Evolutionary conservation across 345 rosid genomes (phyloP).

Genomic region (Rhodomyrtus tomentosa): DNA sequence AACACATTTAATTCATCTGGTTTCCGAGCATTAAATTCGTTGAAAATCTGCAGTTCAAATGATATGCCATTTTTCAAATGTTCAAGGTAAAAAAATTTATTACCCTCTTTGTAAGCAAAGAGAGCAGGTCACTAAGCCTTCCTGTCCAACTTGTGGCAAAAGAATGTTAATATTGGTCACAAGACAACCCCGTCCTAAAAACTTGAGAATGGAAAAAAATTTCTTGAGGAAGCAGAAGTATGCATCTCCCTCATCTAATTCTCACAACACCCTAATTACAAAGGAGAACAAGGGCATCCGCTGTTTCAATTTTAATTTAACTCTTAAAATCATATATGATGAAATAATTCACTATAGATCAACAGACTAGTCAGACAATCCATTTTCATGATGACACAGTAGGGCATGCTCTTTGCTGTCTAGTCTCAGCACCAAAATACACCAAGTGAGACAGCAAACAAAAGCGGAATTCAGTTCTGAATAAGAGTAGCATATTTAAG

Average conservation of each 20-base stretch:
- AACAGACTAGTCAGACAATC: neutral
- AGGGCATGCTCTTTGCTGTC: neutral
- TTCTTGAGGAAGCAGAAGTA: neutral
- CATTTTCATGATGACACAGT: neutral
- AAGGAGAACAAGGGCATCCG: neutral
- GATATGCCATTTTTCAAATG: neutral
- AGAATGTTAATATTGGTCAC: neutral
- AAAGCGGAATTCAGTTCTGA: neutral
- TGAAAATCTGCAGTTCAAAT: conserved; percentile 57
- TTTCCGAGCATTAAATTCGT: conserved; percentile 96
- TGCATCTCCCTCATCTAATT: neutral
- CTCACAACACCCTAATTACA: neutral
- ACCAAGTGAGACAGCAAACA: neutral
- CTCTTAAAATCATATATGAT: neutral
- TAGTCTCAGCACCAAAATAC: neutral
- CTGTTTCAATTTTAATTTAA: neutral
- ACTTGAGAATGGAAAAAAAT: neutral
- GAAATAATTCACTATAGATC: too few species aligned
- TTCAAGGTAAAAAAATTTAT: neutral
- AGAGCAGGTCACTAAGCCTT: neutral
- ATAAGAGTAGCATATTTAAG: neutral
- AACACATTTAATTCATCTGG: conserved; percentile 88
- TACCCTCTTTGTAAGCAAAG: neutral
- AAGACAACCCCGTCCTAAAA: neutral
- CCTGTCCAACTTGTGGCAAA: neutral